phyloP scores from a whole-genome alignment of 73 alveolate genomes.

The Loxodes magnus region DNA sequence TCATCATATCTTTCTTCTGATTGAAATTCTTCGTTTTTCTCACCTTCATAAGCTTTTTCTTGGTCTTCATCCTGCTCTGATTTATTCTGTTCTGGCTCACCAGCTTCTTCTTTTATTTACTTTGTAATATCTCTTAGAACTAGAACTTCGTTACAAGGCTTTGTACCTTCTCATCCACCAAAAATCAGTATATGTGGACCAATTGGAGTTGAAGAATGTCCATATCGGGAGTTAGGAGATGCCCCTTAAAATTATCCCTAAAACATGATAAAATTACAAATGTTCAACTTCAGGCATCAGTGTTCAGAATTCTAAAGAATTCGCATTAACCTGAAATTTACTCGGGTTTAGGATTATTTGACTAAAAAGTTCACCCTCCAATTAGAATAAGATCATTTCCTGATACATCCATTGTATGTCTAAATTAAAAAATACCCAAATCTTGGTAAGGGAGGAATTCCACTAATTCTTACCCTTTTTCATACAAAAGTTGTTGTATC shows the following conservation, averaged over 20 bases:
- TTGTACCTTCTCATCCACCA: conserved; percentile 95
- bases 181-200: conserved; percentile 94
- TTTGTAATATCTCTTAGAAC: conserved; percentile 75
- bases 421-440: conserved; percentile 31
- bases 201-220: conserved; percentile 93
- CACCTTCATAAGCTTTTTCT: no score
- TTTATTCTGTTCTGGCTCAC: no score
- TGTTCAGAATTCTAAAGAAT: conserved; percentile 81
- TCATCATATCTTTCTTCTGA: no score
- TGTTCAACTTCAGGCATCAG: conserved; percentile 65
- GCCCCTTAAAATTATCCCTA: conserved; percentile 91
- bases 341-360: conserved; percentile 83
- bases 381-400: conserved; percentile 88
- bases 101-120: no score
- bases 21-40: no score
- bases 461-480: conserved; percentile 93
- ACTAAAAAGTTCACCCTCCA: conserved; percentile 83
- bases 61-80: no score
- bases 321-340: conserved; percentile 80
- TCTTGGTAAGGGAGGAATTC: conserved; percentile 94
- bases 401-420: conserved; percentile 91
- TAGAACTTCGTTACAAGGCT: conserved; percentile 80
- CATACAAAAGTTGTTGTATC: conserved; percentile 90
- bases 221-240: conserved; percentile 93
- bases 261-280: conserved; percentile 14